Evolutionary conservation across 2,329 filamentous ascomycete species (phyloP), one percentile per base, ranked within the genome.

Genomic region (Gyromitra esculenta): DNA sequence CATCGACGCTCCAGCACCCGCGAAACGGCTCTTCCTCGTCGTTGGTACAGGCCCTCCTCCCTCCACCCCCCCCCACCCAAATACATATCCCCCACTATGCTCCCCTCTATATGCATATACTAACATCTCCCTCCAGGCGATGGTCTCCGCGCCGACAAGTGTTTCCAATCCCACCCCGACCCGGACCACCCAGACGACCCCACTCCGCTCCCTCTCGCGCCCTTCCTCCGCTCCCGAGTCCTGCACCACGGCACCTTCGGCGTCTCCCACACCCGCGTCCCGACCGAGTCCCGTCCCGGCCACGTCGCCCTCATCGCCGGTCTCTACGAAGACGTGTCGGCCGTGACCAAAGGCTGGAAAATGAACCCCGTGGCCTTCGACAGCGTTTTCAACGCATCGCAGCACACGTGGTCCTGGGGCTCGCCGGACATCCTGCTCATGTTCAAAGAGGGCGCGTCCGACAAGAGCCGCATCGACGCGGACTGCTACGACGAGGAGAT

Each of bases 401-500:
- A 91, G 59, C 96, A 99, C 84, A 99, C 96, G 6, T 99, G 96
- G 96, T 97, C 94, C 83, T 99, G 96, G 96, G 96, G 96, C 1
- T 97, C 94, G 82, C 96, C 96, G 0, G 96, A 99, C 84, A 99
- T 99, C 81, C 85, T 99, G 79, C 92, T 92, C 70, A 99, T 99
- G 96, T 99, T 99, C 82, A 90, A 96, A 82, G 88, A 94, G 73
- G 96, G 96, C n/a, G 95, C 96, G 31, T 77, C 48, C 13, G 90
- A 92, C 8, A 91, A 92, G 0, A 94, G 95, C 6, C 88, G 91
- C 78, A 92, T 99, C 0, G 92, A 97, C 83, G 91, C 93, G n/a
- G 91, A 91, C 79, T 92, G 88, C 75, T 99, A 99, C 82, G 89
- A 88, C 8, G 87, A 91, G 48, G 94, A 97, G 79, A 89, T 90